Conservation (phyloP, 2,329 filamentous ascomycete species). For the Tothia fuscella region DNA sequence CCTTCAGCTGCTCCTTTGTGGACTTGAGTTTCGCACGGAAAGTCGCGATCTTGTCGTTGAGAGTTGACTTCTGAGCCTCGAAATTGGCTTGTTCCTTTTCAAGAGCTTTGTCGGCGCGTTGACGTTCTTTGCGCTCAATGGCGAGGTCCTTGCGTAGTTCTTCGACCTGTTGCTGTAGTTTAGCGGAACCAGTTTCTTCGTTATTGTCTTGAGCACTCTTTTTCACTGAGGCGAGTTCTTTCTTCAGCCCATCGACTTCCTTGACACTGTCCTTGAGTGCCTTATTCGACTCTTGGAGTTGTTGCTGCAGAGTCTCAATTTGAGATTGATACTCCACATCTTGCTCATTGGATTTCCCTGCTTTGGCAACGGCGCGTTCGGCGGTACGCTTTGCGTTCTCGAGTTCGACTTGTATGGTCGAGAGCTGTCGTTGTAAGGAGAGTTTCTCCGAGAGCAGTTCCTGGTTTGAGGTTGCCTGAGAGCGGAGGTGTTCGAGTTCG, state of each 20-base stretch:
- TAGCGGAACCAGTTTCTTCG: background rate
- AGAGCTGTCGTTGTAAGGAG: constrained; percentile 64
- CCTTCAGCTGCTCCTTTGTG: constrained; percentile 62
- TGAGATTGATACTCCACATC: constrained; percentile 31
- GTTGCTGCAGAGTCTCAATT: constrained; percentile 27
- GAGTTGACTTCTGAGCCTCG: constrained; percentile 48
- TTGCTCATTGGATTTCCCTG: constrained; percentile 36
- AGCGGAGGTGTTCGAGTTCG: constrained; percentile 50
- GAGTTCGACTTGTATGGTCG: constrained; percentile 65
- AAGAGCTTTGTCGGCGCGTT: constrained; percentile 39
- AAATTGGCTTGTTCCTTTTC: constrained; percentile 48
- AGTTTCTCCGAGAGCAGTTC: constrained; percentile 66
- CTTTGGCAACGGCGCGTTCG: constrained; percentile 43
- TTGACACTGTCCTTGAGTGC: constrained; percentile 1
- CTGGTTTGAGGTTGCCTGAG: constrained; percentile 50
- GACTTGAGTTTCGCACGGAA: constrained; percentile 58
- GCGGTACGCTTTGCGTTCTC: constrained; percentile 67
- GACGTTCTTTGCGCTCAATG: constrained; percentile 38
- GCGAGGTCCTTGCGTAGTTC: constrained; percentile 38
- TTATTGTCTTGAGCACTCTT: too few species aligned
- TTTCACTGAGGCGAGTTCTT: constrained; percentile 17
- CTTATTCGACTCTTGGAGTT: constrained; percentile 9
- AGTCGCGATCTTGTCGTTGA: constrained; percentile 59
- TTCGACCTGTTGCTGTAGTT: constrained; percentile 26
- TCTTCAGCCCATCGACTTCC: constrained; percentile 22